A percentile compares a stretch with the other conserved stretches of the same genome.
These are phyloP conservation scores for Noccaea bulbosa DNA, from an alignment of 345 rosid genomes.

Conservation along the genomic window DNA sequence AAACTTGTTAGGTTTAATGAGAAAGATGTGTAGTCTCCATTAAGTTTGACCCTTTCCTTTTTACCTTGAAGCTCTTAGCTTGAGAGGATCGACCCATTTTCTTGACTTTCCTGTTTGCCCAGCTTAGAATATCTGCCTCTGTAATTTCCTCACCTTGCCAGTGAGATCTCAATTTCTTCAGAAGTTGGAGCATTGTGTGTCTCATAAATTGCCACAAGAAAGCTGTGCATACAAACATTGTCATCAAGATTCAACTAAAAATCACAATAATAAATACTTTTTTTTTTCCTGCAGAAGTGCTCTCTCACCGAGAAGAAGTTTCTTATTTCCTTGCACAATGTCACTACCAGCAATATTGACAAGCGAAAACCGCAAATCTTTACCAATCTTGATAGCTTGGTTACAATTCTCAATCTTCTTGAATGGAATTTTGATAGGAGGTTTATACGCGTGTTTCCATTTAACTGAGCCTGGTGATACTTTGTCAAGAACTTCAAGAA, in stretches of 20 bases:
- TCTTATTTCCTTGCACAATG: conserved; percentile 91
- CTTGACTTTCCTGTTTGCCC: conserved; percentile 90
- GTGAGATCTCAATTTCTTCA: conserved; percentile 74
- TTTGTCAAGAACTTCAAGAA: conserved; percentile 84
- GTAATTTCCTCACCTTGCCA: conserved; percentile 84
- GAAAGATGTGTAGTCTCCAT: not conserved
- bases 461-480: conserved; percentile 67
- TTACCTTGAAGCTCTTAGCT: conserved; percentile 86
- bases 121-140: conserved; percentile 73
- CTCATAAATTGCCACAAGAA: conserved; percentile 93
- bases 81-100: conserved; percentile 60
- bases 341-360: conserved; percentile 90
- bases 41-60: conserved; percentile 23
- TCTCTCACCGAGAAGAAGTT: conserved; percentile 67
- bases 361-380: conserved; percentile 73
- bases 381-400: conserved; percentile 79
- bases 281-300: not conserved
- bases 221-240: conserved; percentile 56
- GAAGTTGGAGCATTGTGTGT: conserved; percentile 81
- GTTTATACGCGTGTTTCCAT: conserved; percentile 85
- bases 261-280: not conserved
- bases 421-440: conserved; percentile 94
- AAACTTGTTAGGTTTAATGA: not conserved
- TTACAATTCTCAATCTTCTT: conserved; percentile 91
- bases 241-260: not conserved